phyloP scores from a whole-genome alignment of 768 basidiomycete genomes.

The Pisolithus sp. region DNA sequence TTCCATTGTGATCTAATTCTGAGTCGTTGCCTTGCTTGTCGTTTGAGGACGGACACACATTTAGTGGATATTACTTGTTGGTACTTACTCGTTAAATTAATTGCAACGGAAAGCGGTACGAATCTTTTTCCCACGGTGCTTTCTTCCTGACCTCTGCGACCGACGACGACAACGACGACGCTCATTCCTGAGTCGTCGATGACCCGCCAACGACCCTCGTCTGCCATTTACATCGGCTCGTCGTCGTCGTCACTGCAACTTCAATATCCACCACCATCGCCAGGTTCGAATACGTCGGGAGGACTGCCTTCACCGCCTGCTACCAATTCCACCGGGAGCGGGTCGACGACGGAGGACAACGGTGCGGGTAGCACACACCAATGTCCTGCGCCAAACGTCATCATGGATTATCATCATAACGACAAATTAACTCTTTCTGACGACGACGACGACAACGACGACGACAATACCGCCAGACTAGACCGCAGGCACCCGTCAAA shows the following conservation, averaged over 20 bases:
- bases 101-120: no score
- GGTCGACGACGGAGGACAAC: conserved; percentile 59
- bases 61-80: not conserved
- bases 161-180: no score
- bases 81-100: no score
- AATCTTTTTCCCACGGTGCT: not conserved
- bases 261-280: conserved; percentile 52
- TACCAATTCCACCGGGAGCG: conserved; percentile 79
- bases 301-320: conserved; percentile 77
- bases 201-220: conserved; percentile 44
- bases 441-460: conserved; percentile 49
- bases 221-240: conserved; percentile 53
- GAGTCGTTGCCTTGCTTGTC: no score
- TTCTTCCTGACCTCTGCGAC: not conserved
- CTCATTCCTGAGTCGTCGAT: conserved; percentile 18
- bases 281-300: conserved; percentile 51
- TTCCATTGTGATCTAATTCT: not conserved
- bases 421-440: conserved; percentile 32
- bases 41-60: no score
- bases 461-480: conserved; percentile 59
- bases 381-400: conserved; percentile 26
- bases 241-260: conserved; percentile 28
- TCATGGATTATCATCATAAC: conserved; percentile 35
- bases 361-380: conserved; percentile 38
- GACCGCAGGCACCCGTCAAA: conserved; percentile 31